Evolutionary conservation across 306 rosid species (phyloP).

Genomic region (Aeschynomene evenia): DNA sequence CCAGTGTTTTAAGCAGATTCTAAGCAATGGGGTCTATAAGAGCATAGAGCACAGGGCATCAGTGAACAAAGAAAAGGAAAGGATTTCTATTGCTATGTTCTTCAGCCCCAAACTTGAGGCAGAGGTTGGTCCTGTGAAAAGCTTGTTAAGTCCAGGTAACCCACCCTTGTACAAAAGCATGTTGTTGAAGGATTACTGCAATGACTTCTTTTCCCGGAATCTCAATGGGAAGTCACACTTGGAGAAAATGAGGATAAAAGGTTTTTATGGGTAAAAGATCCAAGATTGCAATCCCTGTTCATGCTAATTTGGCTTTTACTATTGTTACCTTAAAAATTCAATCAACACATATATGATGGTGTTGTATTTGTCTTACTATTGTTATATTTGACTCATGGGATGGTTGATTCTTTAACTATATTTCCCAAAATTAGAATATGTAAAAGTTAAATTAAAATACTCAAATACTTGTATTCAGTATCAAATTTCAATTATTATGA

Average conservation of each 20-base stretch:
- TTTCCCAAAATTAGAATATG: too few species aligned
- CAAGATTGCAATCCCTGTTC: background rate
- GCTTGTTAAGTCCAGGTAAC: slow-evolving; percentile 35
- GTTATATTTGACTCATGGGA: too few species aligned
- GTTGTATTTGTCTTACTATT: too few species aligned
- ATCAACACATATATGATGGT: background rate
- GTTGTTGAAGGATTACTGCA: slow-evolving; percentile 52
- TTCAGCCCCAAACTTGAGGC: slow-evolving; percentile 63
- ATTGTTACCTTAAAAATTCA: background rate
- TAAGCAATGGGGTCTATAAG: slow-evolving; percentile 67
- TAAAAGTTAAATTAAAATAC: too few species aligned
- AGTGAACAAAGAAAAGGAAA: slow-evolving; percentile 62
- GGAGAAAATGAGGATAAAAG: slow-evolving; percentile 54
- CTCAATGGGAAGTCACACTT: slow-evolving; percentile 63
- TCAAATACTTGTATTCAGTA: too few species aligned
- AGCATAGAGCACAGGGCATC: slow-evolving; percentile 76
- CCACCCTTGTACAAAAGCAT: slow-evolving; percentile 52
- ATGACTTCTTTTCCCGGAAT: slow-evolving; percentile 52
- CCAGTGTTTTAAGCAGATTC: slow-evolving; percentile 43
- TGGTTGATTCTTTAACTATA: too few species aligned
- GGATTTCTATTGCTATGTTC: slow-evolving; percentile 68
- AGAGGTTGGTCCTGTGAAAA: slow-evolving; percentile 50
- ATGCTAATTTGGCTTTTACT: background rate
- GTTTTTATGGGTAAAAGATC: background rate
- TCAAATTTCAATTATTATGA: too few species aligned